These are phyloP conservation scores for Dalbergia cultrata DNA, from an alignment of 306 rosid species.

Conservation along the genomic window DNA sequence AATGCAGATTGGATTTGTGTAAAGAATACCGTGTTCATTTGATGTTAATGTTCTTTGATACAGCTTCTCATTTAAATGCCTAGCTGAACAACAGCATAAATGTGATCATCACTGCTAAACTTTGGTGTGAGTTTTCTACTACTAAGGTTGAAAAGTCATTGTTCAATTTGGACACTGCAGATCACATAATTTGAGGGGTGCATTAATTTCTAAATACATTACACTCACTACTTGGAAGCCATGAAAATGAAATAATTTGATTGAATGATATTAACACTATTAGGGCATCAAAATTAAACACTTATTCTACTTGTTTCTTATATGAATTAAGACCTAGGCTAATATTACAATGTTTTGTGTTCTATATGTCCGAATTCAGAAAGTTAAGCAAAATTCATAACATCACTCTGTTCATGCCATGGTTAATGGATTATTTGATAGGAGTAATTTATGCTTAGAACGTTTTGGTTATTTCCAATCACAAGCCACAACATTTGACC, in stretches of 20 bases:
- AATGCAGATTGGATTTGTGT: slow-evolving; percentile 20
- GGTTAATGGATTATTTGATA: slow-evolving; percentile 4
- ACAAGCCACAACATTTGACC: slow-evolving; percentile 36
- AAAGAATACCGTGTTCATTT: background rate
- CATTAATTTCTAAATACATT: too few relatives aligned
- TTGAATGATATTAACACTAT: too few relatives aligned
- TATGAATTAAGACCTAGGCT: too few relatives aligned
- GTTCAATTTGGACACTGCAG: too few relatives aligned
- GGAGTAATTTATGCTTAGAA: background rate
- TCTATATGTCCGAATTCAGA: background rate
- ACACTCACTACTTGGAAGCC: too few relatives aligned
- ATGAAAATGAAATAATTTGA: too few relatives aligned
- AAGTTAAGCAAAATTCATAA: slow-evolving; percentile 6
- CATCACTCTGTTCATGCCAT: background rate
- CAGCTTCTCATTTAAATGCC: background rate
- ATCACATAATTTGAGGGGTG: too few relatives aligned
- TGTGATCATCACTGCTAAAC: background rate
- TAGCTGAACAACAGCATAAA: slow-evolving; percentile 4
- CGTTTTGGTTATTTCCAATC: slow-evolving; percentile 17
- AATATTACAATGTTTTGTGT: background rate
- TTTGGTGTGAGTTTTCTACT: slow-evolving; percentile 2
- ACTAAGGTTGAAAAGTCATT: background rate
- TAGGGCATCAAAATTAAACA: too few relatives aligned
- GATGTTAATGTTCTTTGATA: background rate
- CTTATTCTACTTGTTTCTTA: too few relatives aligned